Conservation (phyloP, 164 flowering plant genomes). For the Nymphaea thermarum region DNA sequence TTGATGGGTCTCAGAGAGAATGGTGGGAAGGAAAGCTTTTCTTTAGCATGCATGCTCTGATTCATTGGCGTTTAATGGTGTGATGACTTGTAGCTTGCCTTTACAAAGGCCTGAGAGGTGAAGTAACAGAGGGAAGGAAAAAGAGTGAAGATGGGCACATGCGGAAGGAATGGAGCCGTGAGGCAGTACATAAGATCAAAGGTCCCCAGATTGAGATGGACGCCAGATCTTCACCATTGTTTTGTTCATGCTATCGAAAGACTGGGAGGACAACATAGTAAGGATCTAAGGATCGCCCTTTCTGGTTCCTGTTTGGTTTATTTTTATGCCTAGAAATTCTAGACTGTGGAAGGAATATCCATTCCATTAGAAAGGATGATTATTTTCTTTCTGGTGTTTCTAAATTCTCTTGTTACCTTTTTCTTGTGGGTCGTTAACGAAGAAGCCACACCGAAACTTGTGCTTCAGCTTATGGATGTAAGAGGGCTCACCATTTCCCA, state of each 20-base stretch:
- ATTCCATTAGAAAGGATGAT: no score
- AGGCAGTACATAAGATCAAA: slow-evolving; percentile 75
- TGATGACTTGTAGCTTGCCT: background rate
- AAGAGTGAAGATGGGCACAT: slow-evolving; percentile 32
- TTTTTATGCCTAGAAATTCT: no score
- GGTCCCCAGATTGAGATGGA: slow-evolving; percentile 79
- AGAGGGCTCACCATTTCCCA: slow-evolving; percentile 81
- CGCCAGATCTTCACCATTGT: slow-evolving; percentile 76
- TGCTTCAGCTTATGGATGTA: slow-evolving; percentile 79
- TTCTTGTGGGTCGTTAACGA: background rate
- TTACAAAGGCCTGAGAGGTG: background rate
- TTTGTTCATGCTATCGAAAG: slow-evolving; percentile 75
- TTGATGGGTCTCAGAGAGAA: background rate
- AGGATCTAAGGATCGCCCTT: slow-evolving; percentile 5
- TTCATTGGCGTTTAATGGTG: background rate
- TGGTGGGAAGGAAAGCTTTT: no score
- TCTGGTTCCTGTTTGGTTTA: background rate
- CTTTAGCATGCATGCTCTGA: no score
- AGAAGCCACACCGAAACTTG: slow-evolving; percentile 91
- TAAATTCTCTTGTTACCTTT: background rate
- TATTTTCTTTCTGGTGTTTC: background rate
- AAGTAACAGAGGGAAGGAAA: background rate
- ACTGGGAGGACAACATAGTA: slow-evolving; percentile 87
- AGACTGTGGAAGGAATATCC: no score
- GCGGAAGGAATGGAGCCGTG: slow-evolving; percentile 59